Evolutionary conservation across 2,329 filamentous ascomycete species (phyloP).

Genomic region (Epichloe amarillans): DNA sequence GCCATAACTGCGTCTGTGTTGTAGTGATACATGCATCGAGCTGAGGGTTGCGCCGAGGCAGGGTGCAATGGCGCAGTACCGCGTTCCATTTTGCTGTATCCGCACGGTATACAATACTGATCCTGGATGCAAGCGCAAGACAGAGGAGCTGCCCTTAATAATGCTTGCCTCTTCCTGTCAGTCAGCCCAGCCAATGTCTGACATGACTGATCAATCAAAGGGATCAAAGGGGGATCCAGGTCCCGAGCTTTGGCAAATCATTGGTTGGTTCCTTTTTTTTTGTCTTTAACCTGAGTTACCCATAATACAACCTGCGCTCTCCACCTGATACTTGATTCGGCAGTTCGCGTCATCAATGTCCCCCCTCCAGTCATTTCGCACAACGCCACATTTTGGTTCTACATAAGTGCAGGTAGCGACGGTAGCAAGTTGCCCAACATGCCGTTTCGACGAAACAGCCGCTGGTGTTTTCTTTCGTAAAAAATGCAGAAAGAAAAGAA

Average conservation of each 20-base stretch:
- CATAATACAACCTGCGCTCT: background rate
- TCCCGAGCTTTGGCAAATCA: background rate
- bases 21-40: conserved; percentile 23
- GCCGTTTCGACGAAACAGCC: background rate
- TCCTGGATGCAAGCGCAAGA: background rate
- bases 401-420: background rate
- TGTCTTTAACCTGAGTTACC: background rate
- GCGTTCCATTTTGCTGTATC: conserved; percentile 2
- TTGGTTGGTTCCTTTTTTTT: background rate
- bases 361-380: background rate
- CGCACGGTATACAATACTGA: conserved; percentile 24
- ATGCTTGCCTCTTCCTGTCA: background rate
- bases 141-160: background rate
- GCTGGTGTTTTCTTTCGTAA: no score
- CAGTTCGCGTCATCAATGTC: background rate
- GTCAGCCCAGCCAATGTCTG: background rate
- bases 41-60: conserved; percentile 21
- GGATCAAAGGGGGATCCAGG: background rate
- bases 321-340: background rate
- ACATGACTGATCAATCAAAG: no score
- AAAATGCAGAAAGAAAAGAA: no score
- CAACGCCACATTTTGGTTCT: background rate
- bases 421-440: background rate
- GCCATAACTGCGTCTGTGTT: no score
- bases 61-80: conserved; percentile 23